Percentiles rank a stretch among this genome's conserved stretches.
These are phyloP conservation scores for Pichia sp. DNA, from an alignment of 1,139 yeast genomes.

Conservation along the genomic window DNA sequence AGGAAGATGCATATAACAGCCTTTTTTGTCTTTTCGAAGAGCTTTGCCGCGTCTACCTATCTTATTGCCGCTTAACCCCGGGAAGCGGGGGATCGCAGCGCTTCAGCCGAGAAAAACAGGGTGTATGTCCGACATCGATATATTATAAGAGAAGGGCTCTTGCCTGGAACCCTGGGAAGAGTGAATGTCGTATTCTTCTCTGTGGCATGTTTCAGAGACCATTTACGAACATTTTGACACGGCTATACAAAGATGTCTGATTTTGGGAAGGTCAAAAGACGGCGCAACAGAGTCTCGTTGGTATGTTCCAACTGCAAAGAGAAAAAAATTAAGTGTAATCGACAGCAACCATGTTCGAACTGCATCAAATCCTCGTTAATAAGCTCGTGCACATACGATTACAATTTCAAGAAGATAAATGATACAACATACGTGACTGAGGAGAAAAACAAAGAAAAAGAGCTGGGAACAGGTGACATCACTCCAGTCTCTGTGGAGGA, in stretches of 20 bases:
- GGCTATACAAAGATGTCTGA: neutral
- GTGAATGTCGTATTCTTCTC: too few relatives aligned
- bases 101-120: too few relatives aligned
- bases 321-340: slow-evolving; percentile 22
- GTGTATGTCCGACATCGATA: too few relatives aligned
- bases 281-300: slow-evolving; percentile 16
- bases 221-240: neutral
- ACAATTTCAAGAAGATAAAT: neutral
- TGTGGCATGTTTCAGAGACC: too few relatives aligned
- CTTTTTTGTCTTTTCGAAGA: too few relatives aligned
- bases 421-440: neutral
- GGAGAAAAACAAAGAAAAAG: neutral
- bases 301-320: slow-evolving; percentile 20
- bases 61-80: too few relatives aligned
- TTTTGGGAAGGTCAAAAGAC: neutral
- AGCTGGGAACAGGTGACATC: neutral
- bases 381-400: slow-evolving; percentile 8
- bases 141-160: too few relatives aligned
- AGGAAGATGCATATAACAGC: too few relatives aligned
- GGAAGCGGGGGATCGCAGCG: too few relatives aligned
- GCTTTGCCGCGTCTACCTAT: too few relatives aligned
- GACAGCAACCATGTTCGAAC: slow-evolving; percentile 17
- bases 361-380: slow-evolving; percentile 14
- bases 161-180: too few relatives aligned
- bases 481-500: neutral